Conservation (phyloP, 2,329 filamentous ascomycete species). For the Fusarium tupiense region DNA sequence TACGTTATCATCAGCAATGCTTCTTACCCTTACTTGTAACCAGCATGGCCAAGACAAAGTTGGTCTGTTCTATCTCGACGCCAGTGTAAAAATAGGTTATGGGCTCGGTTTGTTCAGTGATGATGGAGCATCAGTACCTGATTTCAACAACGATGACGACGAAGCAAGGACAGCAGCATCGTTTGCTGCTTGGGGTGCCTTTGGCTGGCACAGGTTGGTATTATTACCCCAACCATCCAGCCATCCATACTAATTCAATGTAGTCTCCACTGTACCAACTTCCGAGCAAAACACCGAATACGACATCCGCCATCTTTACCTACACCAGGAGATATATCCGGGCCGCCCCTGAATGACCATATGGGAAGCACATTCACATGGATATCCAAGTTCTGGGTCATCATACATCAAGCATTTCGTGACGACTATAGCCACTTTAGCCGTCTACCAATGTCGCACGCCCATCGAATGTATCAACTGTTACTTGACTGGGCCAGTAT, state of each 20-base stretch:
- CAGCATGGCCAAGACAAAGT: neutral
- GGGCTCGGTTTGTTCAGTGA: neutral
- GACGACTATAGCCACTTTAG: neutral
- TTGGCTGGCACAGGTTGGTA: constrained; percentile 18
- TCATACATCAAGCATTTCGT: neutral
- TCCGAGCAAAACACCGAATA: constrained; percentile 1
- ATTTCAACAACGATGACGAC: neutral
- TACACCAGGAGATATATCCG: constrained; percentile 6
- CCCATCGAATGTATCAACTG: neutral
- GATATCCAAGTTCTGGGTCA: constrained; percentile 12
- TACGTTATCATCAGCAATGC: neutral
- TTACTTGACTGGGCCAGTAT: neutral
- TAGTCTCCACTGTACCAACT: constrained; percentile 1
- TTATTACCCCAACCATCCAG: rapidly evolving
- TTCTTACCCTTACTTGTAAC: constrained; percentile 3
- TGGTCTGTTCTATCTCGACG: neutral
- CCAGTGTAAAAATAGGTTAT: neutral
- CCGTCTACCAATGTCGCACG: neutral
- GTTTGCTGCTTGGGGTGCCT: constrained; percentile 3
- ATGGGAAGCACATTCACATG: constrained; percentile 18
- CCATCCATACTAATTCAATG: rapidly evolving
- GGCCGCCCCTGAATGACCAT: neutral
- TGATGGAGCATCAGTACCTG: neutral
- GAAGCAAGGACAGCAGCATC: neutral
- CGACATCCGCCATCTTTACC: neutral